Conservation (phyloP, 2,329 filamentous ascomycete genomes). For the Calonectria pseudoturangicola region DNA sequence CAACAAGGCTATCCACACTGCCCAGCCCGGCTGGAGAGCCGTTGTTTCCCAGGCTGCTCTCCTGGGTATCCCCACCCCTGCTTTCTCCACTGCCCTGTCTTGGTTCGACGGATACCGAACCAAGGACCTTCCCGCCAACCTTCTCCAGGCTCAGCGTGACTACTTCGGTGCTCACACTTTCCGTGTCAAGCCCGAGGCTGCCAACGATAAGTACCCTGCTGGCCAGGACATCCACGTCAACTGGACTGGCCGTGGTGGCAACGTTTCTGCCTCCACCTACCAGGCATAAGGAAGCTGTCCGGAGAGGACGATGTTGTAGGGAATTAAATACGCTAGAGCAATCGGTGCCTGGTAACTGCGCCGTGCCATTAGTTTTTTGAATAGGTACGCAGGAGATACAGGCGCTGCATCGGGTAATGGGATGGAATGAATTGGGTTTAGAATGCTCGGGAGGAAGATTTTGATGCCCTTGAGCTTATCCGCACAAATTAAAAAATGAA, state of each 20-base stretch:
- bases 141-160: conserved; percentile 98
- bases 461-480: conserved; percentile 44
- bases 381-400: conserved; percentile 50
- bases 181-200: conserved; percentile 87
- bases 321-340: conserved; percentile 49
- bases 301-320: conserved; percentile 39
- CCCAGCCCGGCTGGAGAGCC: conserved; percentile 93
- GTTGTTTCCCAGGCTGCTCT: conserved; percentile 93
- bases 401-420: conserved; percentile 54
- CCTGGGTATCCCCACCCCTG: conserved; percentile 95
- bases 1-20: conserved; percentile 98
- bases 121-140: conserved; percentile 97
- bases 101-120: conserved; percentile 99
- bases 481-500: conserved; percentile 38
- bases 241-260: conserved; percentile 99
- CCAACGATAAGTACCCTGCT: conserved; percentile 86
- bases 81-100: conserved; percentile 96
- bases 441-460: conserved; percentile 51
- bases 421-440: conserved; percentile 49
- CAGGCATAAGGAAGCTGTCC: conserved; percentile 80
- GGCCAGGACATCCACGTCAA: conserved; percentile 98
- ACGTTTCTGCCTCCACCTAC: conserved; percentile 98
- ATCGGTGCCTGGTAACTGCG: conserved; percentile 48
- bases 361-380: conserved; percentile 48
- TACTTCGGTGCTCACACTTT: conserved; percentile 99